phyloP scores from a whole-genome alignment of 1,284 basidiomycete genomes.

The Meripilus lineatus region DNA sequence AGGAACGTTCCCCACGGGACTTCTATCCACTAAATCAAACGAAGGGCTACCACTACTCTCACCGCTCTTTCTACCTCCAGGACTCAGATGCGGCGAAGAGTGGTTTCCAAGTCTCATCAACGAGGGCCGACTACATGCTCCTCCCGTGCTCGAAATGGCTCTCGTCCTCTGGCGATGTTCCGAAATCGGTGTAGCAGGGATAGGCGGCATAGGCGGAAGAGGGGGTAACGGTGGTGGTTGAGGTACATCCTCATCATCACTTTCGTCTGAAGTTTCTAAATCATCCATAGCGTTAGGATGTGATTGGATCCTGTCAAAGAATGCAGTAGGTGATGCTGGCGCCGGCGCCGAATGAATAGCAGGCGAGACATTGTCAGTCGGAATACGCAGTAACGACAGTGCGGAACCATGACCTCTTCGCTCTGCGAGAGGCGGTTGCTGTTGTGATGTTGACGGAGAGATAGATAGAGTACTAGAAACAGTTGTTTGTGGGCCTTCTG shows the following conservation, averaged over 20 bases:
- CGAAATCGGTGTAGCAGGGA: too few species aligned
- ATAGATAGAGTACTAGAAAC: background rate
- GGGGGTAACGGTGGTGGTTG: background rate
- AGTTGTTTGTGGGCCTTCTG: background rate
- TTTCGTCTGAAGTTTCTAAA: slow-evolving; percentile 52
- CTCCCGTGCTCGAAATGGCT: slow-evolving; percentile 13
- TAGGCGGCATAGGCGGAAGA: too few species aligned
- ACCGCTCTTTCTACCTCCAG: slow-evolving; percentile 25
- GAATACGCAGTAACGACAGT: slow-evolving; percentile 25
- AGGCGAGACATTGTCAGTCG: slow-evolving; percentile 16
- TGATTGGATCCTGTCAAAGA: slow-evolving; percentile 69
- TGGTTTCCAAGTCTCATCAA: slow-evolving; percentile 38
- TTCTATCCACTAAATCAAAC: slow-evolving; percentile 18
- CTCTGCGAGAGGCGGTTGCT: slow-evolving; percentile 18
- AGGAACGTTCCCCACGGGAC: slow-evolving; percentile 26
- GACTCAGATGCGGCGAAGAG: slow-evolving; percentile 28
- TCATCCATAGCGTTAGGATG: slow-evolving; percentile 70
- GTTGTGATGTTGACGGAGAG: slow-evolving; percentile 1
- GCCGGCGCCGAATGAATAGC: slow-evolving; percentile 46
- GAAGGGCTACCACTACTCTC: slow-evolving; percentile 17
- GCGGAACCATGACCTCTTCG: slow-evolving; percentile 19
- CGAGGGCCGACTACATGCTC: slow-evolving; percentile 1
- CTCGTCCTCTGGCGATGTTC: slow-evolving; percentile 26
- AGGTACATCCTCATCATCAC: slow-evolving; percentile 17
- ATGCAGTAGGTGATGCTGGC: slow-evolving; percentile 55